Evolutionary conservation across 2,329 filamentous ascomycete genomes (phyloP), one percentile per base, ranked within the genome.

Genomic region (Cryphonectria radicalis): DNA sequence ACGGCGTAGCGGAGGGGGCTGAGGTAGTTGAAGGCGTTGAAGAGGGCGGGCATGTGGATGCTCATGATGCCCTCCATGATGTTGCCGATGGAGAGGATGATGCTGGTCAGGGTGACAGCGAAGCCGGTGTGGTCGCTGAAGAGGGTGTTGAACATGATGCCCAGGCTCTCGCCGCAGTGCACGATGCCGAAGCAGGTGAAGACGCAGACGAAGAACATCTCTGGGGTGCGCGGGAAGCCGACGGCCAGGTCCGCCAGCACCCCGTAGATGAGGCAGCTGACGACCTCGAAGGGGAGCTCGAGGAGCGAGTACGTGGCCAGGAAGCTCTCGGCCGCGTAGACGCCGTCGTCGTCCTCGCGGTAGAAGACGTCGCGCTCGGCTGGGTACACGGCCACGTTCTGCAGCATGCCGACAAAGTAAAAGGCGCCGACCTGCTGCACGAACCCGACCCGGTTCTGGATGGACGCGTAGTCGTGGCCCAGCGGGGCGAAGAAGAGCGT

Each of bases 131-230:
- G 92, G 10, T 78, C 80, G 46, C 82, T 82, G 78, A 94, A 92
- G 11, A 94, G 81, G 0, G 92, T 94, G 81, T 93, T 93, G 83
- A 94, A 94, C 82, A 93, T 89, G 77, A 95, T 94, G 0, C 92
- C 92, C 0, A 94, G 77, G 68, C 89, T 92, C 82, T 94, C 92
- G 37, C 92, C 92, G 76, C 91, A 93, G 68, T 84, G 91, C 22
- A 93, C 90, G 69, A 94, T 88, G 74, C 89, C 91, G 77, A 94
- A 93, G 74, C 89, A 90, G 74, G 91, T 89, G 80, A 91, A 93
- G 2, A 88, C 85, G 67, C 87, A 84, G 59, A 92, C 86, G 75
- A 93, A 92, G 79, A 91, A 92, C 78, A 93, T 88, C 72, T 85
- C 82, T 0, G 82, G 85, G 0, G 89, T 91, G 43, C 88, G 85